A percentile compares a stretch with the other conserved stretches of the same genome.
phyloP scores from a whole-genome alignment of 352 stramenopile genomes.

The Albugo candida region DNA sequence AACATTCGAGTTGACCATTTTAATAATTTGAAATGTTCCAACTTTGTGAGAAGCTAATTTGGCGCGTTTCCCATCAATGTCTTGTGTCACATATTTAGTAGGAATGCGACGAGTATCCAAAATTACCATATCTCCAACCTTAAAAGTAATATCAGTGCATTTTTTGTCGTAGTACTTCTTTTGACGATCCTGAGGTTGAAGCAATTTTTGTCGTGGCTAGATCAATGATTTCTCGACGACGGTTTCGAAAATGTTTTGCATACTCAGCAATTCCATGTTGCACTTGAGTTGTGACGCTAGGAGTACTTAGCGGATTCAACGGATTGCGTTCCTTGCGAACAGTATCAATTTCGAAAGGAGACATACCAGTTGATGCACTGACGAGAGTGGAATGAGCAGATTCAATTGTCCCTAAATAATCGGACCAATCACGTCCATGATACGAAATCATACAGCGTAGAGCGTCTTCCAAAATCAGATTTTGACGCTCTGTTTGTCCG shows the following conservation, averaged over 20 bases:
- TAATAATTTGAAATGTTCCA: not conserved
- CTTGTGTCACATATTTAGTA: not conserved
- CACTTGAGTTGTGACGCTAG: not conserved
- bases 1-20: not conserved
- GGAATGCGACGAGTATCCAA: not conserved
- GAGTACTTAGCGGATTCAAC: not conserved
- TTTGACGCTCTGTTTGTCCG: conserved; percentile 5
- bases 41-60: not conserved
- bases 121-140: not conserved
- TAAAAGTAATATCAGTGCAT: not conserved
- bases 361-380: conserved; percentile 3
- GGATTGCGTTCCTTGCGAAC: not conserved
- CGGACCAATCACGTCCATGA: conserved; percentile 7
- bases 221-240: not conserved
- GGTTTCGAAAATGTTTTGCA: not conserved
- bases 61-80: not conserved
- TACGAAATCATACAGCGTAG: conserved; percentile 8
- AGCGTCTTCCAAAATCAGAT: conserved; percentile 4
- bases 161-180: not conserved
- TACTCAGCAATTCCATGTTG: not conserved
- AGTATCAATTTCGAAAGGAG: conserved; percentile 1
- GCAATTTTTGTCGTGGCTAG: not conserved
- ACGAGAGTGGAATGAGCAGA: conserved; percentile 11
- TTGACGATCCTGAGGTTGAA: not conserved
- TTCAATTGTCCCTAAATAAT: conserved; percentile 9